These are phyloP conservation scores for Brassica incana DNA, from an alignment of 345 rosid species.

Conservation along the genomic window DNA sequence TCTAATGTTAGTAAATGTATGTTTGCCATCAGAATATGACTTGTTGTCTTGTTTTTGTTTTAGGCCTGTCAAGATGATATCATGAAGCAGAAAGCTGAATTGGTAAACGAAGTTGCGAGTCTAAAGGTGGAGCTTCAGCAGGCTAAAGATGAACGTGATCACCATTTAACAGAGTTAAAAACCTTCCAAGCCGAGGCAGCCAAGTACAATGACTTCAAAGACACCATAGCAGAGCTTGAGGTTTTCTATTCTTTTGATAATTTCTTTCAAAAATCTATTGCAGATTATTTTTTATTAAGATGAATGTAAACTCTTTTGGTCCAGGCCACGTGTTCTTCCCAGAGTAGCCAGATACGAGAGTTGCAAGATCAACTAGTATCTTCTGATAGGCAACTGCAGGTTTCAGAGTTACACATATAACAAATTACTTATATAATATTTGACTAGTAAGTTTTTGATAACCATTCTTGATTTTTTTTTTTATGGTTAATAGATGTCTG, in stretches of 20 bases:
- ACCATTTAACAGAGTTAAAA: conserved; percentile 52
- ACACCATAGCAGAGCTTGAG: conserved; percentile 78
- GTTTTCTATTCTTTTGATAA: conserved; percentile 35
- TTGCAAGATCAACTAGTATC: conserved; percentile 63
- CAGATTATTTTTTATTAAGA: conserved; percentile 8
- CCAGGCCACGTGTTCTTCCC: conserved; percentile 71
- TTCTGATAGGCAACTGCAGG: conserved; percentile 76
- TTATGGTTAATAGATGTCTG: conserved; percentile 58
- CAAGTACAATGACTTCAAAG: conserved; percentile 66
- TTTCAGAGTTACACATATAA: conserved; percentile 15
- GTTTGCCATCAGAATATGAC: conserved; percentile 3
- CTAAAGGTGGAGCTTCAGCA: conserved; percentile 70
- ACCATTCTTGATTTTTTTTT: conserved; percentile 7
- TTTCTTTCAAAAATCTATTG: not conserved
- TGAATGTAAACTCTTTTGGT: conserved; percentile 27
- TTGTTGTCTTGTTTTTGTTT: not conserved
- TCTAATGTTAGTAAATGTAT: not conserved
- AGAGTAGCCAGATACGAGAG: conserved; percentile 60
- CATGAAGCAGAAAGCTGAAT: conserved; percentile 63
- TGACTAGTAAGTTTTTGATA: not conserved
- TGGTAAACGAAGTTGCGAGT: conserved; percentile 64
- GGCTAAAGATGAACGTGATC: conserved; percentile 69
- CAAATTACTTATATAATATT: not conserved
- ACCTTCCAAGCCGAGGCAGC: conserved; percentile 52
- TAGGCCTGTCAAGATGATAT: conserved; percentile 82